Conservation (phyloP, 2,329 filamentous ascomycete genomes). For the Penicillium olsonii region DNA sequence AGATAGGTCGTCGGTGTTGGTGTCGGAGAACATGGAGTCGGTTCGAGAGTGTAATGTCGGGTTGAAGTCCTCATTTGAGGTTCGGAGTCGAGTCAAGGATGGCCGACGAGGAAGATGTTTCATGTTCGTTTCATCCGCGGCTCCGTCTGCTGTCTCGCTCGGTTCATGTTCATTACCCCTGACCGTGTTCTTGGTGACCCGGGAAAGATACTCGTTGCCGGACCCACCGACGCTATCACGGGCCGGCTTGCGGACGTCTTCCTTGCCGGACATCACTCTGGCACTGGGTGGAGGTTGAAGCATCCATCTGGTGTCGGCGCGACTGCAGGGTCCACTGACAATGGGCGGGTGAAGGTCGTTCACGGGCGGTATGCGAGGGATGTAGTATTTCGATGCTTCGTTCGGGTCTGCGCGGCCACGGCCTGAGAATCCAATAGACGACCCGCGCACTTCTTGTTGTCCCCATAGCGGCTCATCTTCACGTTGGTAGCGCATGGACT, state of each 20-base stretch:
- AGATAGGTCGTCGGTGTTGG: constrained; percentile 30
- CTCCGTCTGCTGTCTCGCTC: constrained; percentile 10
- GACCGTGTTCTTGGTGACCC: not conserved
- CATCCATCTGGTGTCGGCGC: constrained; percentile 83
- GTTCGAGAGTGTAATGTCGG: constrained; percentile 29
- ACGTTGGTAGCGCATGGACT: constrained; percentile 75
- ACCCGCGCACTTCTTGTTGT: constrained; percentile 59
- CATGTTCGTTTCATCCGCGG: constrained; percentile 11
- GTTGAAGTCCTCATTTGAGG: constrained; percentile 18
- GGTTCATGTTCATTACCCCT: constrained; percentile 1
- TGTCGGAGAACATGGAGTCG: constrained; percentile 33
- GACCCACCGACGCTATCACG: constrained; percentile 20
- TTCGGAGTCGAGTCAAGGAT: constrained; percentile 16
- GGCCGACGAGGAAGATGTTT: constrained; percentile 18
- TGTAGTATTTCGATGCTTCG: constrained; percentile 59
- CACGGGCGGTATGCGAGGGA: constrained; percentile 67
- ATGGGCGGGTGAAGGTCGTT: constrained; percentile 86
- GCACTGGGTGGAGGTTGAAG: constrained; percentile 86
- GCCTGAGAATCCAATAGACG: constrained; percentile 54
- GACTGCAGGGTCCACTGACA: constrained; percentile 70
- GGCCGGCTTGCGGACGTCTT: constrained; percentile 38
- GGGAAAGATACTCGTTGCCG: constrained; percentile 12
- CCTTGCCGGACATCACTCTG: constrained; percentile 86
- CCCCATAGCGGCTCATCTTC: constrained; percentile 90
- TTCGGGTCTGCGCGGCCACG: constrained; percentile 38